phyloP scores from a whole-genome alignment of 257 asterid species.

The Primulina huaijiensis region DNA sequence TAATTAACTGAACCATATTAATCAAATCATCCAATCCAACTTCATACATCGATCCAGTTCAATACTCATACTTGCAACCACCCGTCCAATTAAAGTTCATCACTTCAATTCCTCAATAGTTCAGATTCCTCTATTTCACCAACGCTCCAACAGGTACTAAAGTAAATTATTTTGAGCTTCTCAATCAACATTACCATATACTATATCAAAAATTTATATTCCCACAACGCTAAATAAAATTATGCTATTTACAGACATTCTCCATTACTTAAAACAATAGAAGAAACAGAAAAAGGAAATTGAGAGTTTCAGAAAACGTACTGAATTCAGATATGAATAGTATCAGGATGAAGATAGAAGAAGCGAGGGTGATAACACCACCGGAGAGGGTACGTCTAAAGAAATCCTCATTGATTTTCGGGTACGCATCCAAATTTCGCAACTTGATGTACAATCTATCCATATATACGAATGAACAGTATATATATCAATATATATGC shows the following conservation, averaged over 20 bases:
- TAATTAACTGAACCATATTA: constrained; percentile 6
- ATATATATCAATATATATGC: background rate
- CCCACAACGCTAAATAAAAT: background rate
- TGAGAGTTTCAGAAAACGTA: constrained; percentile 35
- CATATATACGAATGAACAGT: constrained; percentile 26
- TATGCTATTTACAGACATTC: background rate
- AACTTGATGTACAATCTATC: constrained; percentile 59
- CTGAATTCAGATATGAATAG: constrained; percentile 90
- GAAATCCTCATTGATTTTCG: constrained; percentile 94
- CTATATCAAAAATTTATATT: background rate
- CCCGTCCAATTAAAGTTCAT: background rate
- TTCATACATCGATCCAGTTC: background rate
- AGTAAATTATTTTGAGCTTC: background rate
- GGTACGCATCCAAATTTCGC: constrained; percentile 91
- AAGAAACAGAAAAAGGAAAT: background rate
- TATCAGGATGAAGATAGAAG: constrained; percentile 62
- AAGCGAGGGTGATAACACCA: constrained; percentile 73
- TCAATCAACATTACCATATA: background rate
- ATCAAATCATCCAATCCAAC: constrained; percentile 12
- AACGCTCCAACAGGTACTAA: too few species aligned
- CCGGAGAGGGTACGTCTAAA: constrained; percentile 90
- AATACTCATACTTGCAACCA: constrained; percentile 4
- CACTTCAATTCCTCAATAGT: background rate
- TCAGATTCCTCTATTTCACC: too few species aligned
- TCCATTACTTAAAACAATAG: background rate